Evolutionary conservation across 495 filamentous ascomycete genomes (phyloP).

Genomic region (Astrothelium subdiscretum): DNA sequence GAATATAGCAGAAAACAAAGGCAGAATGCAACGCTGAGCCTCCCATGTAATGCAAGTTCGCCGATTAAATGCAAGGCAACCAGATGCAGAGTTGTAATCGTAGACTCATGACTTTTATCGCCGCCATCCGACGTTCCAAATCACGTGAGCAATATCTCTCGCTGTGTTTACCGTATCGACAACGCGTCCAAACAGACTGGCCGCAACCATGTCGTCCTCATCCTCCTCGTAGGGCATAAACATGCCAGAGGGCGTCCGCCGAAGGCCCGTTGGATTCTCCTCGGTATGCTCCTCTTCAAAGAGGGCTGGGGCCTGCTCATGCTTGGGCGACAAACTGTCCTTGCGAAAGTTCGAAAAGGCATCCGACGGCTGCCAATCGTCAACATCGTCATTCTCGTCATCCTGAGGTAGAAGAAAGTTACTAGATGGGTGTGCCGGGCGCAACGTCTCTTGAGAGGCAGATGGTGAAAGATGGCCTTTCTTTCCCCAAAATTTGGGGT

Average conservation of each 20-base stretch:
- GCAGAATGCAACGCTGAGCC: background rate
- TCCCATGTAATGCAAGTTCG: background rate
- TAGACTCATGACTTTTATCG: conserved; percentile 9
- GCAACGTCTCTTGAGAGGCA: conserved; percentile 64
- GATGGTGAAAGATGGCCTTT: conserved; percentile 45
- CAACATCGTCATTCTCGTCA: conserved; percentile 49
- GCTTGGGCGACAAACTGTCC: background rate
- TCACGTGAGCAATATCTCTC: conserved; percentile 87
- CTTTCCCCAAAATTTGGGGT: conserved; percentile 30
- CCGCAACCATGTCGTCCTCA: conserved; percentile 47
- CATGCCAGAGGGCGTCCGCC: conserved; percentile 69
- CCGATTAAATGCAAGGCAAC: conserved; percentile 1
- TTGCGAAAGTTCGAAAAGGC: conserved; percentile 24
- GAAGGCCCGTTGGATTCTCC: conserved; percentile 33
- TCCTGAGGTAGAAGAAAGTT: conserved; percentile 51
- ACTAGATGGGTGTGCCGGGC: conserved; percentile 56
- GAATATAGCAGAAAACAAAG: background rate
- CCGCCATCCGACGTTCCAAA: conserved; percentile 97
- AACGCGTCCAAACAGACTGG: conserved; percentile 64
- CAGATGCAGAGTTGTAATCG: background rate
- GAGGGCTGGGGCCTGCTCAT: background rate
- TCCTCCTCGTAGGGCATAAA: conserved; percentile 72
- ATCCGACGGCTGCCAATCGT: conserved; percentile 36
- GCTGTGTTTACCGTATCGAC: conserved; percentile 95
- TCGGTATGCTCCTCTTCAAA: conserved; percentile 32